A percentile compares a stretch with the other conserved stretches of the same genome.
Evolutionary conservation across 169 alveolate genomes (phyloP).

Genomic region (Cryptosporidium meleagridis): DNA sequence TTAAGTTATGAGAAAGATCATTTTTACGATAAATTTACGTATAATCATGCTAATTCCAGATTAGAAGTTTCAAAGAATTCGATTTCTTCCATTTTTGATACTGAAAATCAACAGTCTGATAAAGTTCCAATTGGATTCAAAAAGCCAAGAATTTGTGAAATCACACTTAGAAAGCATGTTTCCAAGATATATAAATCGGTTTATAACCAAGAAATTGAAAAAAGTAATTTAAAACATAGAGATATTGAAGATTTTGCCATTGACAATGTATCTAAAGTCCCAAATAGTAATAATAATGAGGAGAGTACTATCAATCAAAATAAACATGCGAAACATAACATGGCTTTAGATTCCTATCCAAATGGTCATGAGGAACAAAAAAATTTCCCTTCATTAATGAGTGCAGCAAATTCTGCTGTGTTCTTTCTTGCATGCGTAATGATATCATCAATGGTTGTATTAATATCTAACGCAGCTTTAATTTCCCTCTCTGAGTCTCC

Average conservation of each 20-base stretch:
- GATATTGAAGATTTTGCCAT: background rate
- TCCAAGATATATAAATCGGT: slow-evolving; percentile 8
- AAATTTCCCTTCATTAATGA: slow-evolving; percentile 31
- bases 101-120: background rate
- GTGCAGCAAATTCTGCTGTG: slow-evolving; percentile 37
- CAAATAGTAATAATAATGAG: background rate
- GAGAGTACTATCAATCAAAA: background rate
- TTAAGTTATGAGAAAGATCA: background rate
- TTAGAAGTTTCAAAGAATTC: background rate
- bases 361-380: background rate
- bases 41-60: background rate
- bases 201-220: slow-evolving; percentile 4
- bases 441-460: slow-evolving; percentile 51
- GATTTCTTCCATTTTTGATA: background rate
- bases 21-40: background rate
- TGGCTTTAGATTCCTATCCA: background rate
- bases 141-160: background rate
- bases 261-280: background rate
- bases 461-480: slow-evolving; percentile 54
- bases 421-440: slow-evolving; percentile 33
- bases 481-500: slow-evolving; percentile 51
- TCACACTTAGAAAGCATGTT: background rate
- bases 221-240: background rate
- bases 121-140: background rate
- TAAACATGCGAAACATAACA: background rate